phyloP scores from a whole-genome alignment of 371 early-diverging fungal genomes.

The Circinella minor region DNA sequence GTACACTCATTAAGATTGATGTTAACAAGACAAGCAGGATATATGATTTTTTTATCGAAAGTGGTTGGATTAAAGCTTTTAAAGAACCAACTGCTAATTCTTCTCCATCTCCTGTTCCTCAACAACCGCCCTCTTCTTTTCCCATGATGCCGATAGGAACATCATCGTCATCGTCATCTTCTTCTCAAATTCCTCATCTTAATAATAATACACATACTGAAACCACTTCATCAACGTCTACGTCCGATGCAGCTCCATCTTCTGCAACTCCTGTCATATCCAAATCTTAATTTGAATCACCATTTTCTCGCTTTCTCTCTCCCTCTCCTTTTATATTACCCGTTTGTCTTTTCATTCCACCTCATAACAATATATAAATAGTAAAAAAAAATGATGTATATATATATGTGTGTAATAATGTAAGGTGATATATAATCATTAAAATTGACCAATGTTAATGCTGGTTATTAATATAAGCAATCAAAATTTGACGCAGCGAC shows the following conservation, averaged over 20 bases:
- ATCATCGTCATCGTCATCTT: neutral
- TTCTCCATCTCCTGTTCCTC: conserved; percentile 3
- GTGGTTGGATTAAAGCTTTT: conserved; percentile 83
- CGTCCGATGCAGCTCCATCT: neutral
- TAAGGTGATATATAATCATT: too few relatives aligned
- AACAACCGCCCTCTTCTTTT: neutral
- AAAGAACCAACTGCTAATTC: conserved; percentile 34
- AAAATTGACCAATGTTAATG: too few relatives aligned
- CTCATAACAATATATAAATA: neutral
- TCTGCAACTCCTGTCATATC: neutral
- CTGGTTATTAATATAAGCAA: too few relatives aligned
- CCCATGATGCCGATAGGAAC: neutral
- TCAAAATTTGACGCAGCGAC: too few relatives aligned
- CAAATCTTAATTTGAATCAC: neutral
- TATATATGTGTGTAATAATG: too few relatives aligned
- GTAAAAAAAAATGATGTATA: neutral
- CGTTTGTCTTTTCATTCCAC: neutral
- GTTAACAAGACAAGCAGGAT: conserved; percentile 83
- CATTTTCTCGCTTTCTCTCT: neutral
- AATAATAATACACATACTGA: neutral
- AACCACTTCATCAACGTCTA: neutral
- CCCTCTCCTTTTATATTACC: neutral
- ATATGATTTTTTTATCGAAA: conserved; percentile 89
- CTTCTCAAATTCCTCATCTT: neutral
- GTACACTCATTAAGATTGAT: conserved; percentile 87